These are phyloP conservation scores for Xanthoceras sorbifolium DNA, from an alignment of 345 rosid species.

Conservation along the genomic window DNA sequence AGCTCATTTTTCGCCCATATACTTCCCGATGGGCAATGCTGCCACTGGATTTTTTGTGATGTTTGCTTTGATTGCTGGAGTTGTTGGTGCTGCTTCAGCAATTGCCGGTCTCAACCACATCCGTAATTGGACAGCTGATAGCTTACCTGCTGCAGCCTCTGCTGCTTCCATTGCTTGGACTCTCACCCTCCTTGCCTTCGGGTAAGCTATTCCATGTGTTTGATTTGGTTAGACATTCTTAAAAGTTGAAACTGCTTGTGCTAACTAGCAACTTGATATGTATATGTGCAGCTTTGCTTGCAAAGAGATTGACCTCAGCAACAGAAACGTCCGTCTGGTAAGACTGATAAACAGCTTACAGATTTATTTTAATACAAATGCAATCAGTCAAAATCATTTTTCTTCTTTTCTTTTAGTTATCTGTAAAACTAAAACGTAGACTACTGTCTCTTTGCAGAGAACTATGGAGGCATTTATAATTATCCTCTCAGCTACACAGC, in stretches of 20 bases:
- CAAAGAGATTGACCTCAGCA: constrained; percentile 77
- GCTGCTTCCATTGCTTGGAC: constrained; percentile 83
- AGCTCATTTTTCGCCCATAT: constrained; percentile 86
- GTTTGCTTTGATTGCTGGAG: constrained; percentile 82
- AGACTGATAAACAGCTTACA: constrained; percentile 19
- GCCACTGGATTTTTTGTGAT: constrained; percentile 93
- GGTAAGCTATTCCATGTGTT: constrained; percentile 42
- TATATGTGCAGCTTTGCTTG: constrained; percentile 66
- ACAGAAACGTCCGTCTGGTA: constrained; percentile 80
- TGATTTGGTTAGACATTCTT: background rate
- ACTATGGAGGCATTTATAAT: constrained; percentile 95
- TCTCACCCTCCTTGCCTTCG: constrained; percentile 85
- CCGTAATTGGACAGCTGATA: constrained; percentile 54
- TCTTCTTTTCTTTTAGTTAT: background rate
- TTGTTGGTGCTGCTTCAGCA: constrained; percentile 79
- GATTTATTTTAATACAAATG: background rate
- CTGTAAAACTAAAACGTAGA: background rate
- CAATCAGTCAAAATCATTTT: background rate
- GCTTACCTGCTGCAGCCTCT: constrained; percentile 78
- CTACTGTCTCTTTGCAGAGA: constrained; percentile 53
- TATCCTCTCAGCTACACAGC: constrained; percentile 83
- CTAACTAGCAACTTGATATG: constrained; percentile 15
- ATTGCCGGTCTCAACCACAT: constrained; percentile 69
- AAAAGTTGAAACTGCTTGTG: background rate
- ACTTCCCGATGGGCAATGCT: constrained; percentile 94